phyloP scores from a whole-genome alignment of 2,329 filamentous ascomycete species.

The Zymoseptoria passerinii region DNA sequence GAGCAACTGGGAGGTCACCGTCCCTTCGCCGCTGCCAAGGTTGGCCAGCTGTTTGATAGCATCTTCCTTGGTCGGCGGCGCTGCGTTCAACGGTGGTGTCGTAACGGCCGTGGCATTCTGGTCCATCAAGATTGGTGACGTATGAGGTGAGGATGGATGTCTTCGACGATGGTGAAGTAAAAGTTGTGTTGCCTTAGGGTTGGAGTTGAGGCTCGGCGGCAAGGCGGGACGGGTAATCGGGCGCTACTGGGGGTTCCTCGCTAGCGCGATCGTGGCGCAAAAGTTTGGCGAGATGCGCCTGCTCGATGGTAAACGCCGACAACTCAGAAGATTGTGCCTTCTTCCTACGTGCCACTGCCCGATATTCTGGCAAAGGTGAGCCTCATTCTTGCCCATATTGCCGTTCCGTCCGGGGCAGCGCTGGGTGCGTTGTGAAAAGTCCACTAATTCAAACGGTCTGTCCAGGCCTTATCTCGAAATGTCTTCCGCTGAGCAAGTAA shows the following conservation, averaged over 20 bases:
- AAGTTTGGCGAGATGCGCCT: neutral
- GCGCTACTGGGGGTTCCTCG: too few relatives aligned
- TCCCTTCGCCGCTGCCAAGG: conserved; percentile 28
- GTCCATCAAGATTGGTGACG: conserved; percentile 22
- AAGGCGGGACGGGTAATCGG: neutral
- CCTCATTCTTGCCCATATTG: neutral
- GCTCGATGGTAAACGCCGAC: neutral
- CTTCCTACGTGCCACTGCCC: neutral
- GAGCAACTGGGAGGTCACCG: conserved; percentile 38
- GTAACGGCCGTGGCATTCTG: conserved; percentile 25
- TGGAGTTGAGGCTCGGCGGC: neutral
- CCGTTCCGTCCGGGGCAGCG: too few relatives aligned
- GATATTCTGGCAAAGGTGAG: neutral
- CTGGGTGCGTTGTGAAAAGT: neutral
- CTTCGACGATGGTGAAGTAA: neutral
- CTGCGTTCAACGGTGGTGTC: conserved; percentile 15
- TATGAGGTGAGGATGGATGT: neutral
- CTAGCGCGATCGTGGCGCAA: neutral
- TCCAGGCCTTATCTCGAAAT: conserved; percentile 16
- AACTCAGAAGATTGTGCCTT: neutral
- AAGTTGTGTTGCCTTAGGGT: neutral
- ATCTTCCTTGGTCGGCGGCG: conserved; percentile 18
- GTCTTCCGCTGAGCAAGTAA: conserved; percentile 39
- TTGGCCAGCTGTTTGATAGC: conserved; percentile 33
- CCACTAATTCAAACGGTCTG: neutral